A percentile compares a stretch with the other conserved stretches of the same genome.
Evolutionary conservation across 495 filamentous ascomycete genomes (phyloP).

Genomic region (Aspergillus hancockii): DNA sequence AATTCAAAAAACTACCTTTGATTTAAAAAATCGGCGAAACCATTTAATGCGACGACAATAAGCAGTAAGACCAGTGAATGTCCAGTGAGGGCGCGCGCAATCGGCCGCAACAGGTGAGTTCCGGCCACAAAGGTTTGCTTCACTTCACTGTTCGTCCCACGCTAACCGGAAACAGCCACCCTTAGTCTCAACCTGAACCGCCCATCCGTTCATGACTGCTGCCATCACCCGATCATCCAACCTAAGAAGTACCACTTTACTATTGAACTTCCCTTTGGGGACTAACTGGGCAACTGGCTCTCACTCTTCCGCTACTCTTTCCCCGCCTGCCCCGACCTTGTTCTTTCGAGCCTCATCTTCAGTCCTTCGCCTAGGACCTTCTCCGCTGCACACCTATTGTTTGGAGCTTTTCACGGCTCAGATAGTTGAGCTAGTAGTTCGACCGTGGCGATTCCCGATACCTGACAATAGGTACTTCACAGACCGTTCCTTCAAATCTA

Average conservation of each 20-base stretch:
- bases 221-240: slow-evolving; percentile 31
- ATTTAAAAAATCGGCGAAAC: too few relatives aligned
- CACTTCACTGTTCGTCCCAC: slow-evolving; percentile 13
- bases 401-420: slow-evolving; percentile 42
- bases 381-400: slow-evolving; percentile 34
- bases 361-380: slow-evolving; percentile 24
- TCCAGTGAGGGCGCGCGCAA: not conserved
- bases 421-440: slow-evolving; percentile 40
- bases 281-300: slow-evolving; percentile 31
- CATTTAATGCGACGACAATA: too few relatives aligned
- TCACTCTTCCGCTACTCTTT: slow-evolving; percentile 19
- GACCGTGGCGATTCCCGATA: slow-evolving; percentile 51
- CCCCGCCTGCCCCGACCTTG: slow-evolving; percentile 20
- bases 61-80: not conserved
- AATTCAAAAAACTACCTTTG: not conserved
- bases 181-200: slow-evolving; percentile 43
- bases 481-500: slow-evolving; percentile 22
- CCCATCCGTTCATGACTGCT: slow-evolving; percentile 22
- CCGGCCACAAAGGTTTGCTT: not conserved
- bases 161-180: slow-evolving; percentile 49
- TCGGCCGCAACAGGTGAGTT: not conserved
- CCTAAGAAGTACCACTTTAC: slow-evolving; percentile 24
- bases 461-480: slow-evolving; percentile 54
- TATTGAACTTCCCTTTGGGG: slow-evolving; percentile 29
- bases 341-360: slow-evolving; percentile 19